Evolutionary conservation across 495 filamentous ascomycete genomes (phyloP), one percentile per base, ranked within the genome.

Genomic region (Aspergillus sclerotiicarbonarius): DNA sequence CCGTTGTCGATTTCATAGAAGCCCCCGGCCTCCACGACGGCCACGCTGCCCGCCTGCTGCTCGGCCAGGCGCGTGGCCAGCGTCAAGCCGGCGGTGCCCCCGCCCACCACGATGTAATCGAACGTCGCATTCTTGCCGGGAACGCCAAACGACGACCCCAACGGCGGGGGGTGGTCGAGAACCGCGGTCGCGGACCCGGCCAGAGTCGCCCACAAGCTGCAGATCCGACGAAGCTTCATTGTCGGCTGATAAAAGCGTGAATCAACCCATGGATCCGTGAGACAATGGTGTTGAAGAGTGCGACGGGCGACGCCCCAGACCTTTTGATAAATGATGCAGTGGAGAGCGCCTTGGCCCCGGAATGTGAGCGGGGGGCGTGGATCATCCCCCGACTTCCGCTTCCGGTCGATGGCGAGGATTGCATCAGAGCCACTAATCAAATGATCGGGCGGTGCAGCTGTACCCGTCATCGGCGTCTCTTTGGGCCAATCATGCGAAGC

Each of bases 21-120:
- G 0, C 73, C 70, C 10, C 82, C 82, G 6, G 82, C 81, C 65
- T 85, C 83, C 32, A 85, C 63, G 6, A 84, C 72, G 12, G 73
- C 76, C 3, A 80, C 72, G 29, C 3, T 61, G 60, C 21, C 68
- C 52, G 51, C 67, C 60, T 41, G 37, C 13, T 41, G 37, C 43
- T 59, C 41, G 3, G 71, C 67, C 2, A 84, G 67, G 6, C 82
- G 70, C 8, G 69, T 60, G 0, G 81, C 81, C 0, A 84, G 56
- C 0, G 75, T 62, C 0, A 82, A 58, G 1, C 81, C 82, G 0
- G 77, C 74, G 6, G 63, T 82, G 8, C 82, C 82, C 16, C 79
- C 80, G 2, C 82, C 82, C 0, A 82, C 73, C 0, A 84, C 59
- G 20, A 76, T 64, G 61, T 78, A 79, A 53, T 77, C 76, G 8